Evolutionary conservation across 495 filamentous ascomycete species (phyloP), one percentile per base, ranked within the genome.

Genomic region (Penicilliopsis zonata): DNA sequence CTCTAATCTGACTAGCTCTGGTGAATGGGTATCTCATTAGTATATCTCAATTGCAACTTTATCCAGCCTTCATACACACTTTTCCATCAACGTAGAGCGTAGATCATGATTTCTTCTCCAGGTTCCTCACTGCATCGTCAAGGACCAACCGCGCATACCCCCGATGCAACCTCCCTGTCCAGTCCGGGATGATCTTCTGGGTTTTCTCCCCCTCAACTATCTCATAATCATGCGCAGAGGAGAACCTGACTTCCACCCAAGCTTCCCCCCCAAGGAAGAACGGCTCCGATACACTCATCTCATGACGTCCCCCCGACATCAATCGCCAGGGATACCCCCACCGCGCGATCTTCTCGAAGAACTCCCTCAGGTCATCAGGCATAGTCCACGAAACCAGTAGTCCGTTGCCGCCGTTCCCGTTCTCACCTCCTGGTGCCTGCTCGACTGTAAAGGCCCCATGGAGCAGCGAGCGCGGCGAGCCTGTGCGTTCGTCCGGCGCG

Each of bases 251-350:
- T 30, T 59, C 50, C 8, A 57, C 47, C 15, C 47, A 28, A 15
- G 9, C 30, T 18, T 18, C 40, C 26, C 26, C 24, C 12, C 16
- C 45, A 15, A 26, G 31, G 2, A 28, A 23, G 30, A 50, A 57
- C 26, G 46, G 50, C 34, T 41, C 31, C 2, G 50, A 54, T 2
- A 59, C 48, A 28, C 55, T 49, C 30, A 52, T 40, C 44, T 60
- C 56, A 43, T 53, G 49, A 20, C 51, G 36, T 8, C 53, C 49
- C 1, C 49, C 47, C 2, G 45, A 50, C 53, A 57, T 51, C 34
- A 55, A 31, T 2, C 56, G 53, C 43, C 47, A 60, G 16, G 53
- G 51, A 42, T 53, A 57, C 14, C 53, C 53, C 47, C 49, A 57
- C 0, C 31, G 33, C 0, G 49, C 30, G 26, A 57, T 49, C 30